Conservation (phyloP, 192 early-diverging fungal genomes). For the Rhizophagus prolifer region DNA sequence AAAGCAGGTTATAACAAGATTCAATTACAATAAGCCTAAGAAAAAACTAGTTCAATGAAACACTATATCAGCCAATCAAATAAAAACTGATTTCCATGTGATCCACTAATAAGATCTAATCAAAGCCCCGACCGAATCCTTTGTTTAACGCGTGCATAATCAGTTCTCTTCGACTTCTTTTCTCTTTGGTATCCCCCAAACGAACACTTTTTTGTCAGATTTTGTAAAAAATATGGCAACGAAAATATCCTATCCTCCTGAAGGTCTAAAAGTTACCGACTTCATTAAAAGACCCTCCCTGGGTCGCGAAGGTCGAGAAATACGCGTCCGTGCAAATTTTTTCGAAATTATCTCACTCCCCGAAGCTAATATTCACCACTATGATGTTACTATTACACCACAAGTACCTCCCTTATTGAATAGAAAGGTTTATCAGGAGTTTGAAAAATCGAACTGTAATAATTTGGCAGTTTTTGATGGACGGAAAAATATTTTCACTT, state of each 20-base stretch:
- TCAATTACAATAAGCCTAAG: too few species aligned
- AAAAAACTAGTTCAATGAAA: too few species aligned
- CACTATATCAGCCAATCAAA: too few species aligned
- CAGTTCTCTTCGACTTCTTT: too few species aligned
- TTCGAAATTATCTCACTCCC: slow-evolving; percentile 72
- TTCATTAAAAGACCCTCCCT: slow-evolving; percentile 45
- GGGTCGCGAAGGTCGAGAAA: slow-evolving; percentile 46
- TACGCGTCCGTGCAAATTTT: slow-evolving; percentile 67
- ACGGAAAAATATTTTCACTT: slow-evolving; percentile 74
- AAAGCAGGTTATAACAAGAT: too few species aligned
- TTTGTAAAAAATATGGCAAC: neutral
- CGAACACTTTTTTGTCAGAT: too few species aligned
- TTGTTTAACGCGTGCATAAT: too few species aligned
- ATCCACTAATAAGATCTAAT: too few species aligned
- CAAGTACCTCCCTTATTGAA: slow-evolving; percentile 79
- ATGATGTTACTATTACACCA: slow-evolving; percentile 78
- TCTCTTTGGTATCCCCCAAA: too few species aligned
- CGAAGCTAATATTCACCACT: slow-evolving; percentile 75
- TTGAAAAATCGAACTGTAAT: slow-evolving; percentile 53
- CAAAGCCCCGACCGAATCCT: too few species aligned
- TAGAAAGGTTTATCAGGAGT: slow-evolving; percentile 66
- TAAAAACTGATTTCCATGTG: too few species aligned
- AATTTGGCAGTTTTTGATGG: slow-evolving; percentile 78
- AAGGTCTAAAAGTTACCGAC: slow-evolving; percentile 35
- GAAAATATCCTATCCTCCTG: neutral